phyloP scores from a whole-genome alignment of 2,329 filamentous ascomycete genomes.

The Talaromyces sp. region DNA sequence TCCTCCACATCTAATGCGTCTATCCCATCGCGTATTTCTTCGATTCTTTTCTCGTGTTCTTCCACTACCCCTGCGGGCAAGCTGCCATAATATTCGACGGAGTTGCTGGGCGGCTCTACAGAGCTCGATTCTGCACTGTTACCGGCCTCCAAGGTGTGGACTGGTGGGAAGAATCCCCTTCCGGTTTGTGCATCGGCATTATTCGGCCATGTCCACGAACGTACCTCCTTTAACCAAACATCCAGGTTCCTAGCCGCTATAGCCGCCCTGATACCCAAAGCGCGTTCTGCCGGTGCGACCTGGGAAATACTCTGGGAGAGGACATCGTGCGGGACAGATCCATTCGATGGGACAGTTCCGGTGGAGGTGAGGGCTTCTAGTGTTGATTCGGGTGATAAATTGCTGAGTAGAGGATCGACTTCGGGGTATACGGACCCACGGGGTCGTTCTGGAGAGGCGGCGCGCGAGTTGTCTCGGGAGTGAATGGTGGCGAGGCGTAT shows the following conservation, averaged over 20 bases:
- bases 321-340: constrained; percentile 41
- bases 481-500: constrained; percentile 32
- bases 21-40: constrained; percentile 65
- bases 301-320: constrained; percentile 55
- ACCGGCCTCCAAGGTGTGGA: not conserved
- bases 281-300: constrained; percentile 59
- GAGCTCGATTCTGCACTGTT: constrained; percentile 1
- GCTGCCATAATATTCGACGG: constrained; percentile 66
- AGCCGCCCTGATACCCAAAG: constrained; percentile 62
- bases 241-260: constrained; percentile 61
- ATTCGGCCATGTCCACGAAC: constrained; percentile 61
- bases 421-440: constrained; percentile 40
- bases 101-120: constrained; percentile 13
- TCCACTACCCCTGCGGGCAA: constrained; percentile 66
- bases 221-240: constrained; percentile 61
- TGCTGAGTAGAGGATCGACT: constrained; percentile 53
- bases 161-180: constrained; percentile 45
- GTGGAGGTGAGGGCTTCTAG: constrained; percentile 53
- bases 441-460: constrained; percentile 42
- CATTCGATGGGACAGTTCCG: constrained; percentile 44
- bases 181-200: constrained; percentile 40
- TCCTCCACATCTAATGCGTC: constrained; percentile 62
- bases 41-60: constrained; percentile 71
- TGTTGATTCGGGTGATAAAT: constrained; percentile 58
- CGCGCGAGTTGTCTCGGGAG: constrained; percentile 34